Evolutionary conservation across 108 stramenopile species (phyloP).

Genomic region (Skeletonema grethae): DNA sequence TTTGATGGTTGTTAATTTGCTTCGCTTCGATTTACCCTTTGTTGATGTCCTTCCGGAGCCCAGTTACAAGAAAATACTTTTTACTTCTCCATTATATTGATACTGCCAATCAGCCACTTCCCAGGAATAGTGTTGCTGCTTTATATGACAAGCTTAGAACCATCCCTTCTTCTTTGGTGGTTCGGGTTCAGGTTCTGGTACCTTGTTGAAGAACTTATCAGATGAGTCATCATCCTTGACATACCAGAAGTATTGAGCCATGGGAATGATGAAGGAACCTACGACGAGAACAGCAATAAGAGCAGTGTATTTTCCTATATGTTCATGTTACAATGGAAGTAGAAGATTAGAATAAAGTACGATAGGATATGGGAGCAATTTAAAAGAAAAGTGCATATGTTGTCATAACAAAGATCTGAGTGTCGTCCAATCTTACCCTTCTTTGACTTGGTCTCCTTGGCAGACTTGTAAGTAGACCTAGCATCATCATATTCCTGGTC

Average conservation of each 20-base stretch:
- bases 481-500: slow-evolving; percentile 79
- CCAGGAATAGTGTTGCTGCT: not conserved
- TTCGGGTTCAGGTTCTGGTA: slow-evolving; percentile 53
- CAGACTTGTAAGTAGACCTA: slow-evolving; percentile 84
- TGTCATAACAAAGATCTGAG: slow-evolving; percentile 43
- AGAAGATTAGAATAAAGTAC: not conserved
- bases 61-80: not conserved
- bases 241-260: slow-evolving; percentile 99
- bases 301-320: slow-evolving; percentile 90
- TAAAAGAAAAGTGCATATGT: not conserved
- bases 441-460: slow-evolving; percentile 88
- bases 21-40: not conserved
- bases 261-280: slow-evolving; percentile 95
- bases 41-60: not conserved
- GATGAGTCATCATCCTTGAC: slow-evolving; percentile 87
- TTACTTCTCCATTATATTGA: not conserved
- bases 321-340: not conserved
- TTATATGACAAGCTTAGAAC: slow-evolving; percentile 28
- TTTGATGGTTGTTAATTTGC: not conserved
- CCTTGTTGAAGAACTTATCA: slow-evolving; percentile 76
- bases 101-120: not conserved
- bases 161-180: slow-evolving; percentile 80
- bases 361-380: not conserved
- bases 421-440: slow-evolving; percentile 71
- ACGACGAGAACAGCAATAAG: slow-evolving; percentile 91